Conservation (phyloP, 495 filamentous ascomycete species). For the Lepraria neglecta region DNA sequence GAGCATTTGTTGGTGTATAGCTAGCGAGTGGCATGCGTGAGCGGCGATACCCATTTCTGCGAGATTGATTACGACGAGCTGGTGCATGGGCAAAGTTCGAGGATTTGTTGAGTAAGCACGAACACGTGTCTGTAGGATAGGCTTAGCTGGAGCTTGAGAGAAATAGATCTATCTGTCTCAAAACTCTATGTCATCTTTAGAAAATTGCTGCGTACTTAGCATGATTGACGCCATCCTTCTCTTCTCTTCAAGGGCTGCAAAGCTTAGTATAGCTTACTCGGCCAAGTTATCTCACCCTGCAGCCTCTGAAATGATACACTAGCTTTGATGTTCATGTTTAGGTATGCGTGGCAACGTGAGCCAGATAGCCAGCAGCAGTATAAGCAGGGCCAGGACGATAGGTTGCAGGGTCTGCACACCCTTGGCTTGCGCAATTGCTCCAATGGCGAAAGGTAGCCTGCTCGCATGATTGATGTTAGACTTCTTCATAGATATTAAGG, state of each 20-base stretch:
- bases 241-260: not conserved
- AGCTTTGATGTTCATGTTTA: slow-evolving; percentile 22
- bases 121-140: not conserved
- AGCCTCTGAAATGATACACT: not conserved
- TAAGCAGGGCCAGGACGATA: slow-evolving; percentile 62
- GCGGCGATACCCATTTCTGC: slow-evolving; percentile 5
- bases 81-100: not conserved
- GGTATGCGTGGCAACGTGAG: slow-evolving; percentile 35
- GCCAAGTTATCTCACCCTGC: not conserved
- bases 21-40: not conserved
- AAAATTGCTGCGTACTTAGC: not conserved
- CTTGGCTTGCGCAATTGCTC: slow-evolving; percentile 72
- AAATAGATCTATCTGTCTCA: not conserved
- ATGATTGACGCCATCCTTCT: too few relatives aligned
- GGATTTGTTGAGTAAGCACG: not conserved
- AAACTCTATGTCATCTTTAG: not conserved
- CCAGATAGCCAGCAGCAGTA: slow-evolving; percentile 53
- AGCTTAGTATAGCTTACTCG: not conserved
- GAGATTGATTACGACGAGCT: not conserved
- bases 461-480: slow-evolving; percentile 7
- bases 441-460: slow-evolving; percentile 71
- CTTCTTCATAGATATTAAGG: not conserved
- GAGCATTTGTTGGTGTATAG: not conserved
- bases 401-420: slow-evolving; percentile 77
- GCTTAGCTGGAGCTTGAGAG: not conserved